A percentile compares a stretch with the other conserved stretches of the same genome.
Conservation (phyloP, 2,329 filamentous ascomycete species). For the Tolypocladium ophioglossoides region DNA sequence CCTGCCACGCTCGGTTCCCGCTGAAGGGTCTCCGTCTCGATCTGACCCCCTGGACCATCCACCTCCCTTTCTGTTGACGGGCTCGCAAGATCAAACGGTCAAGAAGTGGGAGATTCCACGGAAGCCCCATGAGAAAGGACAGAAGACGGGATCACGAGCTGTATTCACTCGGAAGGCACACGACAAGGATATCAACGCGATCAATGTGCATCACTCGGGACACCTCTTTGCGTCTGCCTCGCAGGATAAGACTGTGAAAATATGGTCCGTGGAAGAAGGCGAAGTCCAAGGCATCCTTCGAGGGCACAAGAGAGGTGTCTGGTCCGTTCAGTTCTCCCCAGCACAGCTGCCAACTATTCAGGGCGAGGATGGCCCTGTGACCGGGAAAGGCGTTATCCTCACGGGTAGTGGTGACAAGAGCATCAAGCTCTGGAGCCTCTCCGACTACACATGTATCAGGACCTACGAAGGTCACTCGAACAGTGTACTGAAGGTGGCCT, state of each 20-base stretch:
- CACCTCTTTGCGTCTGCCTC: slow-evolving; percentile 92
- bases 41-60: slow-evolving; percentile 67
- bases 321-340: slow-evolving; percentile 87
- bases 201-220: slow-evolving; percentile 65
- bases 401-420: slow-evolving; percentile 96
- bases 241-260: slow-evolving; percentile 93
- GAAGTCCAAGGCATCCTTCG: slow-evolving; percentile 84
- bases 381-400: slow-evolving; percentile 70
- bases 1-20: slow-evolving; percentile 60
- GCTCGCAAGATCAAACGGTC: slow-evolving; percentile 89
- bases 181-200: slow-evolving; percentile 96
- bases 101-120: slow-evolving; percentile 83
- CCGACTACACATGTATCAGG: slow-evolving; percentile 83
- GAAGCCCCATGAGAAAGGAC: slow-evolving; percentile 28
- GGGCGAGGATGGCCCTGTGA: slow-evolving; percentile 60
- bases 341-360: slow-evolving; percentile 63
- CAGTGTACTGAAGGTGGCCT: slow-evolving; percentile 86
- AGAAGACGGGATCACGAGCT: slow-evolving; percentile 50
- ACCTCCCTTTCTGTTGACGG: slow-evolving; percentile 77
- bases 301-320: slow-evolving; percentile 90
- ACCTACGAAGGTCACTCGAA: slow-evolving; percentile 97
- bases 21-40: slow-evolving; percentile 58
- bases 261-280: slow-evolving; percentile 85
- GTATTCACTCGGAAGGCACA: slow-evolving; percentile 89
- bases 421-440: slow-evolving; percentile 86